Percentiles rank a stretch among this genome's conserved stretches.
Evolutionary conservation across 306 rosid species (phyloP).

Genomic region (Rosa rugosa): DNA sequence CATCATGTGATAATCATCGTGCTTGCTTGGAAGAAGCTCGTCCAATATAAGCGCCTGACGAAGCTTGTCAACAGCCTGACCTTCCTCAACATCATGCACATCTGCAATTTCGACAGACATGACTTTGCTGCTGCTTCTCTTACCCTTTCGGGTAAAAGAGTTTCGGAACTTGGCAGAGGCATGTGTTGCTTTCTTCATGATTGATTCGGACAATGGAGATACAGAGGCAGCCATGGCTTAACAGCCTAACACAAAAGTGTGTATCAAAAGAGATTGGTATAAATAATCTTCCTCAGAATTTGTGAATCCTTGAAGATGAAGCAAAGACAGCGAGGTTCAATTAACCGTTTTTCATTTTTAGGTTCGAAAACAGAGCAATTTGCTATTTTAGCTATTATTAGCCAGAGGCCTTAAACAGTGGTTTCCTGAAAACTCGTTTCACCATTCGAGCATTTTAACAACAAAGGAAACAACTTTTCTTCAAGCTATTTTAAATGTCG

Average conservation of each 20-base stretch:
- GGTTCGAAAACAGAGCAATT: not conserved
- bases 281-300: not conserved
- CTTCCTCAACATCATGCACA: constrained; percentile 6
- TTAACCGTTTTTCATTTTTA: not conserved
- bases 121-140: constrained; percentile 1
- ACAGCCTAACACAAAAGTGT: not conserved
- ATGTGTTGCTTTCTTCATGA: constrained; percentile 5
- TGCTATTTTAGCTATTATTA: not conserved
- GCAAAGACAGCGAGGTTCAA: not conserved
- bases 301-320: not conserved
- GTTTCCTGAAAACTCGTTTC: not conserved
- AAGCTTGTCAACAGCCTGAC: not conserved
- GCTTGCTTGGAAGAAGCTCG: constrained; percentile 15
- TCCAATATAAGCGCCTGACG: constrained; percentile 6
- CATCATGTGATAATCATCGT: constrained; percentile 12
- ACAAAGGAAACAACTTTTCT: not conserved
- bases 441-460: not conserved
- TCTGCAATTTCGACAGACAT: not conserved
- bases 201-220: not conserved
- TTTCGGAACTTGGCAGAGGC: constrained; percentile 7
- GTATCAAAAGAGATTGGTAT: not conserved
- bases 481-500: not conserved
- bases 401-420: not conserved
- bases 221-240: not conserved
- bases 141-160: not conserved